Evolutionary conservation across 1,139 yeast genomes (phyloP), one percentile per base, ranked within the genome.

Genomic region (Yamadazyma atlantica): DNA sequence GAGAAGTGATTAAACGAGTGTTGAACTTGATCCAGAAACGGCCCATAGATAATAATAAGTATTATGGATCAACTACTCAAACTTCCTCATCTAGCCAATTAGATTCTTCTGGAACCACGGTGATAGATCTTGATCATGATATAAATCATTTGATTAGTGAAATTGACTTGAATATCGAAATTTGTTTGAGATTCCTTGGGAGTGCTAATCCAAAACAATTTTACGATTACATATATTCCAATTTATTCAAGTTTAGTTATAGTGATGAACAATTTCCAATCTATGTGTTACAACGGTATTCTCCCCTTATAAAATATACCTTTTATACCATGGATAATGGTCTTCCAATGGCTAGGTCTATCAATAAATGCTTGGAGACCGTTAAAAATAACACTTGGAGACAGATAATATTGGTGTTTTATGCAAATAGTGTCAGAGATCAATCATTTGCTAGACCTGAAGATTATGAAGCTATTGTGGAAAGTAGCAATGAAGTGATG

Each of bases 391-490:
- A 66, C 14, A 62, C 78, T 4, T 85, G 86, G 72, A 74, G 71
- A 43, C 76, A 74, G 48, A 61, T 78, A 11, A 55, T 80, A 3
- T 61, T 80, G 25, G 66, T 72, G 15, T 82, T 76, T 48, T 66
- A 75, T 41, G 60, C 80, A 18, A 66, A 66, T 37, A 62, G 78
- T 33, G 55, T 82, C 9, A 66, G 71, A 46, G 69, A 71, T 42
- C 85, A 86, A 77, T 62, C 76, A 14, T 62, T 73, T 36, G 66
- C 82, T n/a, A 65, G 83, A 48, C 80, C 87, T 0, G 55, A 58
- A 11, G 84, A 80, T 47, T 73, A 68, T 50, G 37, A 63, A 36
- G 40, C 50, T 35, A 55, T 67, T 14, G 55, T 65, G 10, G 55
- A 58, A 39, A 48, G 53, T 1, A 60, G 61, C 28, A 50, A 64